These are phyloP conservation scores for Colletotrichum musicola DNA, from an alignment of 2,329 filamentous ascomycete species.

Conservation along the genomic window DNA sequence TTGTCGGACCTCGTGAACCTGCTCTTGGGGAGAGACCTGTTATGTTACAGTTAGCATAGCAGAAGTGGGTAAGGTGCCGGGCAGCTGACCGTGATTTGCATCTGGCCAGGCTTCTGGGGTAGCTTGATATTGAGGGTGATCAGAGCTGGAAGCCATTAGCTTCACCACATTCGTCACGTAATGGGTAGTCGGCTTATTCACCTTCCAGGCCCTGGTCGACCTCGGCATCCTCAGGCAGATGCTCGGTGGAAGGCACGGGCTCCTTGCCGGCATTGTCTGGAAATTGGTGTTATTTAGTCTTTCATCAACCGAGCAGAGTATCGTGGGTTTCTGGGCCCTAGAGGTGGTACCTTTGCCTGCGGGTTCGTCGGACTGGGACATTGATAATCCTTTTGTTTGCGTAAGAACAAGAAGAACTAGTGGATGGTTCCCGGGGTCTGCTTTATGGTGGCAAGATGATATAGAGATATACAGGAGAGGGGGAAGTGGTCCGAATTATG, in stretches of 20 bases:
- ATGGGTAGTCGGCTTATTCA: conserved; percentile 2
- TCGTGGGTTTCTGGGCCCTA: not conserved
- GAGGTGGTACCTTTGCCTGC: conserved; percentile 32
- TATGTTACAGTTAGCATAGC: conserved; percentile 26
- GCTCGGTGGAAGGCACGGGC: conserved; percentile 16
- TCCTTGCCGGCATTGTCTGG: conserved; percentile 33
- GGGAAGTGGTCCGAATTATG: not conserved
- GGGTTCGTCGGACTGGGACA: conserved; percentile 35
- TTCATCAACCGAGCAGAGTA: not conserved
- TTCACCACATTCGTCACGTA: not conserved
- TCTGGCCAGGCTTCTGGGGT: conserved; percentile 82
- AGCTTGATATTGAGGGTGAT: conserved; percentile 81
- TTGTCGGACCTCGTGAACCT: conserved; percentile 96
- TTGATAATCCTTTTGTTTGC: conserved; percentile 15
- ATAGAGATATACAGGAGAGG: not conserved
- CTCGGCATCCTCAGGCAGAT: conserved; percentile 18
- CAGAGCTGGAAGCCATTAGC: conserved; percentile 57
- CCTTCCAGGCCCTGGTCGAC: conserved; percentile 35
- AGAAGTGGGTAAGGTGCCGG: not conserved
- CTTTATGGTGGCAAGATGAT: not conserved
- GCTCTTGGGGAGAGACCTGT: conserved; percentile 91
- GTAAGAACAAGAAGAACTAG: not conserved
- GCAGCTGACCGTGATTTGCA: conserved; percentile 82
- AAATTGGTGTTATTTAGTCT: conserved; percentile 20
- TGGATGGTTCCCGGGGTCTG: not conserved